Base-by-base conservation (phyloP, 2,329 filamentous ascomycete genomes). In the Aurifilum marmelostoma region DNA sequence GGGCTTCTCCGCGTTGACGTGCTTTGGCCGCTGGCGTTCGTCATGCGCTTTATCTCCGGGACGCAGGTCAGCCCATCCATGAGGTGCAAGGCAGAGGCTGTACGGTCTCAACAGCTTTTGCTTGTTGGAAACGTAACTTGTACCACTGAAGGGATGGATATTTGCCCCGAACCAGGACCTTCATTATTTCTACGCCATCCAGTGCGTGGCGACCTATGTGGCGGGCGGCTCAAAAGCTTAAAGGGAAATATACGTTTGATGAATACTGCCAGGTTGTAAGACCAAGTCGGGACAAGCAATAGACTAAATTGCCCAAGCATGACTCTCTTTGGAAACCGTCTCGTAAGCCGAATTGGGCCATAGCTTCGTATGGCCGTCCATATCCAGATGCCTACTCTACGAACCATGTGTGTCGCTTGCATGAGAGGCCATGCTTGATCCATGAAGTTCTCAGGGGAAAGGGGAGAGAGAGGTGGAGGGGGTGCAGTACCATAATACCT, bases 21-120 rank as follows among this genome's bases (percentile, higher is more conserved):
- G 65, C 65, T 66, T 66, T 60, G 14, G 65, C 24, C 65, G 9
- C 39, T 18, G 56, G 56, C 43, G 65, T 52, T 66, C 65, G 65
- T 66, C 65, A 66, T 66, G 54, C n/a, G 43, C 43, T 27, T 50
- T 21, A 37, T 39, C 56, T 60, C 62, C 47, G 62, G 41, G 18
- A 27, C 37, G n/a, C 12, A 60, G 8, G 12, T 12, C 21, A 62
- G 16, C 27, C 32, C n/a, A 9, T 4, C 21, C 18, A 47, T 1
- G 43, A 3, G 18, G 43, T 8, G 43, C 18, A 47, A n/a, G 43
- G 8, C 34, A 21, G 7, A 47, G 43, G n/a, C 21, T n/a, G 11
- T 47, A 21, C 21, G n/a, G 6, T 47, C n/a, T n/a, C 43, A 21
- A 47, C 7, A 47, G 18, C 21, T 11, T 1, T n/a, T 8, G 11